Conservation (phyloP, 164 flowering plant genomes). For the Brasenia schreberi region DNA sequence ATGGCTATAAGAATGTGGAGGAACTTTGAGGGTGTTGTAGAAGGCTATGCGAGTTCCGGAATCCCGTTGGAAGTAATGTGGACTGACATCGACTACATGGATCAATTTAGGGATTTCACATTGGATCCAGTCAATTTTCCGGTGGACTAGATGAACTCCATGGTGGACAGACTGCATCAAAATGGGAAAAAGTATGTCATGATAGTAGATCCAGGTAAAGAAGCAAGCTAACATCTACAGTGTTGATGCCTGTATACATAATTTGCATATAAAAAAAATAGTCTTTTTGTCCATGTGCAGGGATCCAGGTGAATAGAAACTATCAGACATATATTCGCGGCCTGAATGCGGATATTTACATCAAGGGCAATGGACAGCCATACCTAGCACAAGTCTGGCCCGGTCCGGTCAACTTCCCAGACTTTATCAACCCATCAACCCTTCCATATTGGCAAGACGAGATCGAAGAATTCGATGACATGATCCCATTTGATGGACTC, state of each 20-base stretch:
- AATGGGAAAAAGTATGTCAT: slow-evolving; percentile 59
- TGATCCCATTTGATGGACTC: slow-evolving; percentile 59
- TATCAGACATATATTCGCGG: slow-evolving; percentile 53
- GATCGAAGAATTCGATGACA: slow-evolving; percentile 33
- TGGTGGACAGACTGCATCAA: slow-evolving; percentile 43
- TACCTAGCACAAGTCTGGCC: no score
- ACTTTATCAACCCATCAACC: slow-evolving; percentile 40
- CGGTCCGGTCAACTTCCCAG: no score
- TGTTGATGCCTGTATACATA: not conserved
- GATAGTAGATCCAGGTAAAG: slow-evolving; percentile 74
- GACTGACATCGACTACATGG: no score
- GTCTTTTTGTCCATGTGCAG: slow-evolving; percentile 14
- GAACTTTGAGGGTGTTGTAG: slow-evolving; percentile 63
- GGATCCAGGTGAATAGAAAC: slow-evolving; percentile 45
- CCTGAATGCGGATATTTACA: slow-evolving; percentile 40
- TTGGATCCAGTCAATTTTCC: slow-evolving; percentile 74
- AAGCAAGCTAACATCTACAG: not conserved
- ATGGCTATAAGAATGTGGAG: slow-evolving; percentile 52
- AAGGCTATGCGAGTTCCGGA: slow-evolving; percentile 55
- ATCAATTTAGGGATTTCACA: slow-evolving; percentile 67
- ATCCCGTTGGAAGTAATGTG: slow-evolving; percentile 91
- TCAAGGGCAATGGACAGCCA: slow-evolving; percentile 41
- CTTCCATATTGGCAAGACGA: slow-evolving; percentile 40
- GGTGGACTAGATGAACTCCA: slow-evolving; percentile 28
- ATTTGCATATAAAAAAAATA: not conserved